A percentile compares a stretch with the other conserved stretches of the same genome.
phyloP scores from a whole-genome alignment of 768 basidiomycete genomes.

The Phlegmacium glaucopus region DNA sequence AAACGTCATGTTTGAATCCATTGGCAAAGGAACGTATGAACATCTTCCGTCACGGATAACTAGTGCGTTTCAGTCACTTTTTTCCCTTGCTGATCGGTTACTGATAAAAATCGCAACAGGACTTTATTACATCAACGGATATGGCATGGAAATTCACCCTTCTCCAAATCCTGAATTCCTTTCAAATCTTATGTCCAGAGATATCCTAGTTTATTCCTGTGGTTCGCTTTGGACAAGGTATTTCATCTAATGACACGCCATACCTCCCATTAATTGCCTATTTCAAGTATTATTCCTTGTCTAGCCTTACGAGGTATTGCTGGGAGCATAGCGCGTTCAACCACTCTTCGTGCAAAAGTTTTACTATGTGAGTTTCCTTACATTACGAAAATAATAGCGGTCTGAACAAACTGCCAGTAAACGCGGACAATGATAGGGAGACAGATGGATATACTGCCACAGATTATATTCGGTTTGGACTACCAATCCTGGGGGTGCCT shows the following conservation, averaged over 20 bases:
- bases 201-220: conserved; percentile 85
- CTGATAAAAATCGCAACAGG: conserved; percentile 36
- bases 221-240: conserved; percentile 95
- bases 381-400: neutral
- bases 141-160: conserved; percentile 90
- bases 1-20: conserved; percentile 66
- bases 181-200: conserved; percentile 51
- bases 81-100: neutral
- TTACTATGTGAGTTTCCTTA: conserved; percentile 62
- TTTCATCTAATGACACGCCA: neutral
- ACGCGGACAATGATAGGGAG: conserved; percentile 85
- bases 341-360: conserved; percentile 71
- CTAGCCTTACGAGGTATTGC: conserved; percentile 82
- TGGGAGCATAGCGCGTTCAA: conserved; percentile 70
- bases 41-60: conserved; percentile 57
- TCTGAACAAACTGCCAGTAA: conserved; percentile 50
- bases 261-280: neutral
- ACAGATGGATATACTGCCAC: conserved; percentile 81
- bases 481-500: conserved; percentile 1
- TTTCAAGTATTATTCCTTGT: conserved; percentile 80
- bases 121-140: conserved; percentile 86
- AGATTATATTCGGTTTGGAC: conserved; percentile 72
- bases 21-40: conserved; percentile 51
- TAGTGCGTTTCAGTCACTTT: conserved; percentile 39
- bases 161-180: conserved; percentile 82